phyloP scores from a whole-genome alignment of 2,329 filamentous ascomycete species.

The Cladophialophora carrionii region DNA sequence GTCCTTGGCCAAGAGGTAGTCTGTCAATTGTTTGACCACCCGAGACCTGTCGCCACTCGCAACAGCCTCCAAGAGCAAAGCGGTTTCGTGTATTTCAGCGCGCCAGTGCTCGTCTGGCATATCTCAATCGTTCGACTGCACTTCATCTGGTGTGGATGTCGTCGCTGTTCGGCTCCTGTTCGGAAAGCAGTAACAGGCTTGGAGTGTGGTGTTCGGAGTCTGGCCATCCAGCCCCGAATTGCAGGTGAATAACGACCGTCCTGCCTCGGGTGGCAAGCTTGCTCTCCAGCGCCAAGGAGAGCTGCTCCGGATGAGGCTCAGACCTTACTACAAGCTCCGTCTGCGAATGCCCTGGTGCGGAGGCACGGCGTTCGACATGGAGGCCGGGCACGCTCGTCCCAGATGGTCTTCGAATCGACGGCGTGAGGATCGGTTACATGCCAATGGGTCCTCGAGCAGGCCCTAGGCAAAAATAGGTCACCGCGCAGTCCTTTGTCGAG shows the following conservation, averaged over 20 bases:
- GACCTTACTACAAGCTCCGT: not conserved
- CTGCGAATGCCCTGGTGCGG: not conserved
- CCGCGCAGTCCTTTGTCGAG: not conserved
- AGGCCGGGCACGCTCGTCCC: too few relatives aligned
- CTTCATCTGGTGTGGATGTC: not conserved
- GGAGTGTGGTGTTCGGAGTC: not conserved
- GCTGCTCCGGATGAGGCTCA: not conserved
- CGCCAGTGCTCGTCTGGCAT: conserved; percentile 24
- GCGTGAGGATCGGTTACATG: too few relatives aligned
- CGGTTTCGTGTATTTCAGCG: conserved; percentile 21
- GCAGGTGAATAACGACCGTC: not conserved
- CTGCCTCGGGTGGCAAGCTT: not conserved
- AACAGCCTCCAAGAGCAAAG: conserved; percentile 15
- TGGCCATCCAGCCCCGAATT: not conserved
- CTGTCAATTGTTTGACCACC: conserved; percentile 19
- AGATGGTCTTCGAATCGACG: too few relatives aligned
- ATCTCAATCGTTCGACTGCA: conserved; percentile 1
- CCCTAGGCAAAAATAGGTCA: not conserved
- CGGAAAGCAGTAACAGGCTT: too few relatives aligned
- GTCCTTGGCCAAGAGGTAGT: conserved; percentile 14
- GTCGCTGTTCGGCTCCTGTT: not conserved
- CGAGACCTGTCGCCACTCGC: conserved; percentile 21
- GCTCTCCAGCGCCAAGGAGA: not conserved
- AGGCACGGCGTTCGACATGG: too few relatives aligned
- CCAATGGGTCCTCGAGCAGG: too few relatives aligned